A percentile compares a stretch with the other conserved stretches of the same genome.
Conservation (phyloP, 2,329 filamentous ascomycete genomes). For the Talaromyces sp. region DNA sequence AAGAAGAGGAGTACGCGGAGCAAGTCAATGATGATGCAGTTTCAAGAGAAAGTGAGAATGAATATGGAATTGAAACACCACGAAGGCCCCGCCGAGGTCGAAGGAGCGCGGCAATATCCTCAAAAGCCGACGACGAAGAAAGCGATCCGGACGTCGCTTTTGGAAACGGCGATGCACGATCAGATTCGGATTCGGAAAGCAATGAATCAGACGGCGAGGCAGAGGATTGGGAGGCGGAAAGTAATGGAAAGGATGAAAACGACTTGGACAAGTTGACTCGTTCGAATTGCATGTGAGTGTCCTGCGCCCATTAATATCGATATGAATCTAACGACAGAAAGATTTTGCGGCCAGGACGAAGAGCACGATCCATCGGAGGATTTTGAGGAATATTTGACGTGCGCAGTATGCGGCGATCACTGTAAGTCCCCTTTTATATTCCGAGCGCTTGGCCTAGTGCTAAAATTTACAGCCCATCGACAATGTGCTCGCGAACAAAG, state of each 20-base stretch:
- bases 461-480: slow-evolving; percentile 66
- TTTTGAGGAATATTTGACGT: slow-evolving; percentile 73
- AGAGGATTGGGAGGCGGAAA: slow-evolving; percentile 45
- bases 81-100: slow-evolving; percentile 9
- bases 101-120: slow-evolving; percentile 31
- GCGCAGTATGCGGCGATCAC: slow-evolving; percentile 72
- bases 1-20: slow-evolving; percentile 19
- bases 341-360: slow-evolving; percentile 78
- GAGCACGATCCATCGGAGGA: slow-evolving; percentile 77
- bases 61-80: slow-evolving; percentile 16
- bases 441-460: not conserved
- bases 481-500: slow-evolving; percentile 76
- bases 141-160: slow-evolving; percentile 42
- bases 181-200: slow-evolving; percentile 40
- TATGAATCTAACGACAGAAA: slow-evolving; percentile 39
- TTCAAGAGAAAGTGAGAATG: slow-evolving; percentile 32
- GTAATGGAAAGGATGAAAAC: slow-evolving; percentile 37
- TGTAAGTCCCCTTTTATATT: slow-evolving; percentile 56
- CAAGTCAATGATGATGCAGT: slow-evolving; percentile 40
- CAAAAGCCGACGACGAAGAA: slow-evolving; percentile 37
- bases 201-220: slow-evolving; percentile 55
- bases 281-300: slow-evolving; percentile 60
- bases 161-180: slow-evolving; percentile 36
- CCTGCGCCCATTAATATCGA: slow-evolving; percentile 18
- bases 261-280: slow-evolving; percentile 45